Evolutionary conservation across 345 rosid genomes (phyloP), one percentile per base, ranked within the genome.

Genomic region (Eucalyptus regnans): DNA sequence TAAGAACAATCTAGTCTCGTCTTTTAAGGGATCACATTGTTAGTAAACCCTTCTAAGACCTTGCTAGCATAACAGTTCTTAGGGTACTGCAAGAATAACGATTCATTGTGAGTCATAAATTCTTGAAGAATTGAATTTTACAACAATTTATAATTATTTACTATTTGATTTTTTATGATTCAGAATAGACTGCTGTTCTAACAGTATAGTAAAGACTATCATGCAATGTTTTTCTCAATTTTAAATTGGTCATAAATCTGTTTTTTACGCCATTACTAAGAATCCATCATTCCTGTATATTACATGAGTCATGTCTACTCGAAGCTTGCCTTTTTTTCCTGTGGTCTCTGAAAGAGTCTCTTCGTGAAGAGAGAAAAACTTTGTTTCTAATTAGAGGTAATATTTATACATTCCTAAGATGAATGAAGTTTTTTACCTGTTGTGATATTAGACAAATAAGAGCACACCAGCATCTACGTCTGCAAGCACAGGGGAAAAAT

Each of bases 391-490:
- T 16, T 71, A 71, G 14, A 71, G 25, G 44, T 18, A 37, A 18
- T 18, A 71, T 9, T 20, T 20, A 9, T 17, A 37, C 25, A 71
- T 37, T 37, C 18, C 25, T 33, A 9, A 17, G 81, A 71, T 22
- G 13, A 37, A 71, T 17, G 46, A 37, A 37, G 27, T 37, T 71
- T 11, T 71, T 71, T 71, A 18, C 25, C 81, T 71, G 46, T 71
- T 5, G 27, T 71, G 44, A 37, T 71, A 37, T 71, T 71, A 5
- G 46, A 71, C 92, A 7, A 92, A 92, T 22, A 88, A 92, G 13
- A 86, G 84, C 92, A 91, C 90, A 90, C 93, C 94, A 71, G 89
- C 87, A 81, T 95, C 95, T 86, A 91, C 86, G 62, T 90, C 90
- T 25, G 66, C 23, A 87, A 92, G 87, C 56, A 52, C 23, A 51